Evolutionary conservation across 768 basidiomycete species (phyloP).

Genomic region (Auricularia cornea): DNA sequence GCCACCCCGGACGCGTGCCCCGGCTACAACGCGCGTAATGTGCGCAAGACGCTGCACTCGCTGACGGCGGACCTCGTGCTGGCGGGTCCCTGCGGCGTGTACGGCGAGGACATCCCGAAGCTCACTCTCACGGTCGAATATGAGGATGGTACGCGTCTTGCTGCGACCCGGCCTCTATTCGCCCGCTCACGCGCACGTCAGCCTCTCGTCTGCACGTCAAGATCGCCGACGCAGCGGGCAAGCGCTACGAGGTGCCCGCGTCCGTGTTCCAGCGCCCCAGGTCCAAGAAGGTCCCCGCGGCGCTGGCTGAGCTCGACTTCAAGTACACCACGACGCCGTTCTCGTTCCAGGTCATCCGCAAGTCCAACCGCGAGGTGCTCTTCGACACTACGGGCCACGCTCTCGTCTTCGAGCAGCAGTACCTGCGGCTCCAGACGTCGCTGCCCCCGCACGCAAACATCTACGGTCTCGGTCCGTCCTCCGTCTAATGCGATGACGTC

Average conservation of each 20-base stretch:
- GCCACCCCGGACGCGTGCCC: slow-evolving; percentile 12
- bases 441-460: slow-evolving; percentile 57
- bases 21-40: slow-evolving; percentile 46
- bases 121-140: slow-evolving; percentile 47
- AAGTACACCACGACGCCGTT: slow-evolving; percentile 54
- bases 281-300: slow-evolving; percentile 20
- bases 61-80: slow-evolving; percentile 47
- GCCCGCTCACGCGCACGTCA: slow-evolving; percentile 14
- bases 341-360: slow-evolving; percentile 49
- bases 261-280: slow-evolving; percentile 50
- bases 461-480: slow-evolving; percentile 70
- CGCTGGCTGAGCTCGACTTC: slow-evolving; percentile 44
- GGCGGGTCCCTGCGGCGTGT: slow-evolving; percentile 51
- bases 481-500: slow-evolving; percentile 25
- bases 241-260: slow-evolving; percentile 61
- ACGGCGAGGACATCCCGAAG: slow-evolving; percentile 43
- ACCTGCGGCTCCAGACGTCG: slow-evolving; percentile 59
- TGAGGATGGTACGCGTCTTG: slow-evolving; percentile 31
- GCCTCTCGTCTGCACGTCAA: slow-evolving; percentile 56
- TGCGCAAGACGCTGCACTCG: slow-evolving; percentile 27
- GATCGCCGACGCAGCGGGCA: slow-evolving; percentile 45
- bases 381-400: slow-evolving; percentile 55
- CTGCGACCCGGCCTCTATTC: not conserved
- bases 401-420: slow-evolving; percentile 70
- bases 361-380: slow-evolving; percentile 41